Evolutionary conservation across 2,329 filamentous ascomycete species (phyloP).

Genomic region (Fusarium aywerte): DNA sequence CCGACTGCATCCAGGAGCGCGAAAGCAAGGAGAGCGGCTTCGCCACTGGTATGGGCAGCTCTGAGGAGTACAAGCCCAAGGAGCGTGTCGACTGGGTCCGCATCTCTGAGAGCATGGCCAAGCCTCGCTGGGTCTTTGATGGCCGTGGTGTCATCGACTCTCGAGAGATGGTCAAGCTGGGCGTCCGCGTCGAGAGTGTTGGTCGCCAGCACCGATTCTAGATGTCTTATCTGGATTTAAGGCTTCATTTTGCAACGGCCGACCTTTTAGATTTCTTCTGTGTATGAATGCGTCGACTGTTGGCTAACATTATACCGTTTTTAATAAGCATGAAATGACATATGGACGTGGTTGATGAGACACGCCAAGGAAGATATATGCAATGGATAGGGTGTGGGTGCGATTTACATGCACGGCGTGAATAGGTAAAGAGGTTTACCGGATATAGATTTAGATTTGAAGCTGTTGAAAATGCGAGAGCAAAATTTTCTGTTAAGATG

Average conservation of each 20-base stretch:
- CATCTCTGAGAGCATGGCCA: conserved; percentile 61
- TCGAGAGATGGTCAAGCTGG: conserved; percentile 60
- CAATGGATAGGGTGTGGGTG: conserved; percentile 27
- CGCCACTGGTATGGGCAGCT: conserved; percentile 56
- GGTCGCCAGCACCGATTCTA: conserved; percentile 60
- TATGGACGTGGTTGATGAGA: conserved; percentile 45
- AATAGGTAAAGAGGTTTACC: conserved; percentile 30
- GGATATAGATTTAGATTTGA: conserved; percentile 47
- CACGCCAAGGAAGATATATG: conserved; percentile 36
- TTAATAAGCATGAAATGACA: conserved; percentile 50
- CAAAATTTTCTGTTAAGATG: conserved; percentile 35
- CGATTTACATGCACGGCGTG: conserved; percentile 36
- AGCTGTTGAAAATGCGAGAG: conserved; percentile 38
- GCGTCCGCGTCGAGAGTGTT: conserved; percentile 63
- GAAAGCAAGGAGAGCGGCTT: conserved; percentile 54
- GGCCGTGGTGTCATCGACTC: conserved; percentile 65
- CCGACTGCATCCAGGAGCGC: conserved; percentile 60
- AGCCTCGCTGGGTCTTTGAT: conserved; percentile 67
- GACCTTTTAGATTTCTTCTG: conserved; percentile 42
- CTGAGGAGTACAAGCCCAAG: conserved; percentile 59
- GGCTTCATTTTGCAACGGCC: conserved; percentile 31
- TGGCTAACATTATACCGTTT: conserved; percentile 46
- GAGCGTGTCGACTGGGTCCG: conserved; percentile 63
- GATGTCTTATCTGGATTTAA: conserved; percentile 13
- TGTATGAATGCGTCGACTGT: conserved; percentile 45